These are phyloP conservation scores for Ochetophila trinervis DNA, from an alignment of 306 rosid species.

Conservation along the genomic window DNA sequence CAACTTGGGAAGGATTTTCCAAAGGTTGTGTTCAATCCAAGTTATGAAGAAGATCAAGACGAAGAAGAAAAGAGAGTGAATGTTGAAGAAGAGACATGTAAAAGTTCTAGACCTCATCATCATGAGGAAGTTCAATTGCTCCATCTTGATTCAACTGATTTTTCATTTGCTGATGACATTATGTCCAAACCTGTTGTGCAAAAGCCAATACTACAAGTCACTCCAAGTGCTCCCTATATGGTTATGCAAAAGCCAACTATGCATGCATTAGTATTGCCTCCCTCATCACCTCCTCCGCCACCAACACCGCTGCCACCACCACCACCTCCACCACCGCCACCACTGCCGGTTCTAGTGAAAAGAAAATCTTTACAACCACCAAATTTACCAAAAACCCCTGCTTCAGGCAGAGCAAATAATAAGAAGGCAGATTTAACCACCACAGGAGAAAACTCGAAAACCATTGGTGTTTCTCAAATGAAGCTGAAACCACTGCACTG, in stretches of 20 bases:
- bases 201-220: conserved; percentile 4
- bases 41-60: conserved; percentile 39
- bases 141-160: conserved; percentile 9
- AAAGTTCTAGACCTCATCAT: conserved; percentile 8
- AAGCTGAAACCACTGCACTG: conserved; percentile 84
- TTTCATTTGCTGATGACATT: conserved; percentile 2
- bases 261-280: conserved; percentile 20
- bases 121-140: conserved; percentile 9
- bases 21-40: conserved; percentile 43
- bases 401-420: conserved; percentile 29
- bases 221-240: conserved; percentile 26
- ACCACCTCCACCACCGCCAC: not conserved
- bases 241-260: conserved; percentile 31
- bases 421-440: conserved; percentile 23
- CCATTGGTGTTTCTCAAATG: conserved; percentile 26
- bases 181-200: conserved; percentile 21
- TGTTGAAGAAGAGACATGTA: conserved; percentile 29
- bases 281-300: conserved; percentile 4
- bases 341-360: conserved; percentile 6
- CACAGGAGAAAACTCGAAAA: conserved; percentile 41
- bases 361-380: conserved; percentile 25
- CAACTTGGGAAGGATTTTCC: conserved; percentile 29
- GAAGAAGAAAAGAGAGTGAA: conserved; percentile 46
- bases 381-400: conserved; percentile 18
- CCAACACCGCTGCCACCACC: conserved; percentile 3